Evolutionary conservation across 2,329 filamentous ascomycete genomes (phyloP).

Genomic region (Ophiostoma montium): DNA sequence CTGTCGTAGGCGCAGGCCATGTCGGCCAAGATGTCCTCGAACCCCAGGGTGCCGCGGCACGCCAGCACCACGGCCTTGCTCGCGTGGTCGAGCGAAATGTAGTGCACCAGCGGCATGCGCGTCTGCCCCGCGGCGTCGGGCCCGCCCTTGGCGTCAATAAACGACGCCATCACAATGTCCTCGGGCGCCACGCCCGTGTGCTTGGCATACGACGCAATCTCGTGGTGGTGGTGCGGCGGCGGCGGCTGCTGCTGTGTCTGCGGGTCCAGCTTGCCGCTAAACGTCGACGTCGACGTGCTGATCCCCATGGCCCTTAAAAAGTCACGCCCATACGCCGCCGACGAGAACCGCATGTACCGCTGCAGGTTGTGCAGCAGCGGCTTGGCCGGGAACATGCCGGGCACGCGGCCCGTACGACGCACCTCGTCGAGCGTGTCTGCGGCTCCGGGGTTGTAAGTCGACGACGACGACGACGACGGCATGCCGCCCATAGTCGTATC

Average conservation of each 20-base stretch:
- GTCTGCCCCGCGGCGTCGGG: constrained; percentile 50
- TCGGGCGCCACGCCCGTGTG: constrained; percentile 44
- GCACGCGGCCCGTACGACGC: constrained; percentile 37
- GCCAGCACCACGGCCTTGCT: constrained; percentile 60
- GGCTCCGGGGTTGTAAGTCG: background rate
- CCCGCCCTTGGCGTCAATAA: constrained; percentile 54
- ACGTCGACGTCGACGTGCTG: constrained; percentile 29
- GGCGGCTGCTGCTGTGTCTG: background rate
- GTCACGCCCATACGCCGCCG: constrained; percentile 49
- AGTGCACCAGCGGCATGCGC: constrained; percentile 58
- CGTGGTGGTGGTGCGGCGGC: constrained; percentile 38
- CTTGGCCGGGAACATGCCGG: constrained; percentile 43
- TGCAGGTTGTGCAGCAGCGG: constrained; percentile 49
- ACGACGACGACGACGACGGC: background rate
- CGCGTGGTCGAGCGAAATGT: constrained; percentile 56
- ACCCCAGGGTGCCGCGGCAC: constrained; percentile 57
- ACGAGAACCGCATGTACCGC: constrained; percentile 52
- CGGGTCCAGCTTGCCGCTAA: constrained; percentile 23
- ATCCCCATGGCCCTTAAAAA: constrained; percentile 52
- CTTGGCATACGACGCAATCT: constrained; percentile 48
- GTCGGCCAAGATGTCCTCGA: constrained; percentile 60
- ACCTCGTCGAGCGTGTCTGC: constrained; percentile 34
- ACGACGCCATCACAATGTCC: constrained; percentile 53
- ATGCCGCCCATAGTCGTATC: background rate
- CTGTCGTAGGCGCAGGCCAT: constrained; percentile 63